Base-by-base conservation (phyloP, 2,329 filamentous ascomycete species). In the Raffaelea arxii region DNA sequence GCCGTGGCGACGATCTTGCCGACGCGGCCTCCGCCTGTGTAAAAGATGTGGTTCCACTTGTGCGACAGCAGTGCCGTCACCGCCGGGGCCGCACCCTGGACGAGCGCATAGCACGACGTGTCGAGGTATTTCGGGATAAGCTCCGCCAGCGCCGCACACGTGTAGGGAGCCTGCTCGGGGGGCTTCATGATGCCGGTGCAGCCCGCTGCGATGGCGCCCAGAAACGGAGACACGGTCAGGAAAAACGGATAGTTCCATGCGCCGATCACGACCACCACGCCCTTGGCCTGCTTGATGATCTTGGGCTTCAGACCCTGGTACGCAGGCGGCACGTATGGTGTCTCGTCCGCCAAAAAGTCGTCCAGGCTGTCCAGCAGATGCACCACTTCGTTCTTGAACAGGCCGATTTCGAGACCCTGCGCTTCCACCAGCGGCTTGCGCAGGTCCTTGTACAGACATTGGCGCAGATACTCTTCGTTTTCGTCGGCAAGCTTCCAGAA, bases 201-300 rank as follows among this genome's bases (percentile, higher is more conserved):
- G 2, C 70, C 70, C 1, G 70, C 68, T 2, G 67, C 60, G 18
- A 71, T 66, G 16, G 68, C 68, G 16, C 62, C 65, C 22, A 70
- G 49, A 30, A 68, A 52, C 19, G 68, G 67, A 45, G 64, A 58
- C 0, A 71, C 42, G 0, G 61, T 47, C 4, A 68, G 55, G 3
- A 61, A 50, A 43, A 71, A 54, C 1, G 69, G 69, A 18, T 65
- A 71, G 48, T 73, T 72, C 69, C 68, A 72, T 3, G 68, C 60
- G 1, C 65, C 63, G 21, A 73, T 65, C 37, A 72, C 62, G 10
- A 73, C 59, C 1, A 61, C 59, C 2, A 71, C 63, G 6, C 69
- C 70, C 3, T 65, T 56, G 1, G 69, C 69, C 51, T 72, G 67
- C 41, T 65, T 64, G 11, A 43, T 7, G 25, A 43, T 43, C 4